Base-by-base conservation (phyloP, 495 filamentous ascomycete species). In the Penicillium paxilli region DNA sequence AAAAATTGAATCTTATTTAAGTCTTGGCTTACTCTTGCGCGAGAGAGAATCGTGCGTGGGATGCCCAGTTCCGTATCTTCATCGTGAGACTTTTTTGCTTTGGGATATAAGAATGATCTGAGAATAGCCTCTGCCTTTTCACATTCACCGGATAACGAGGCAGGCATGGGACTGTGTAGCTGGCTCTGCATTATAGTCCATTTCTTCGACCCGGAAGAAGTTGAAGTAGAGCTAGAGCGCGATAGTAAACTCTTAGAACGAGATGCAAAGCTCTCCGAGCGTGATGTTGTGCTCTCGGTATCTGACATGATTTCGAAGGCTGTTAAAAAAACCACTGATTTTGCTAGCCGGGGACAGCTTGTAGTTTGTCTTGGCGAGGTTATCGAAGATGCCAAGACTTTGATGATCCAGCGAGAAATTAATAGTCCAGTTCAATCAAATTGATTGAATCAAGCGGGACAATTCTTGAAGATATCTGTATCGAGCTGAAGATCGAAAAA, bases 91-190 rank as follows among this genome's bases (percentile, higher is more conserved):
- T 52, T 37, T 9, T 42, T 41, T n/a, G 5, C 85, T 48, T 84
- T 77, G 10, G 92, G 90, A 61, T 94, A 90, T 56, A 96, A 80
- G 63, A 96, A 96, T 2, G 91, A 95, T 40, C 88, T 80, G 17
- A 96, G 81, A 60, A 96, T 94, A 71, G 90, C 91, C 53, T 83
- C 85, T 49, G 87, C 87, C 66, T 92, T 92, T 68, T 83, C 88
- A 71, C 89, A 92, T 68, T 94, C 40, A 82, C 80, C 81, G 54
- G 71, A 62, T 60, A 86, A 70, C 28, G 80, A 83, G 16, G 81
- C 73, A 47, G 82, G 83, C 53, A 85, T 62, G 41, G 81, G 82
- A 62, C 83, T 86, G 64, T 83, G 78, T 5, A 49, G 20, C 25
- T 16, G 26, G 5, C 30, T 54, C 8, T 46, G 23, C 30, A 46